phyloP scores from a whole-genome alignment of 2,329 filamentous ascomycete species.

The Lasiodiplodia gonubiensis region DNA sequence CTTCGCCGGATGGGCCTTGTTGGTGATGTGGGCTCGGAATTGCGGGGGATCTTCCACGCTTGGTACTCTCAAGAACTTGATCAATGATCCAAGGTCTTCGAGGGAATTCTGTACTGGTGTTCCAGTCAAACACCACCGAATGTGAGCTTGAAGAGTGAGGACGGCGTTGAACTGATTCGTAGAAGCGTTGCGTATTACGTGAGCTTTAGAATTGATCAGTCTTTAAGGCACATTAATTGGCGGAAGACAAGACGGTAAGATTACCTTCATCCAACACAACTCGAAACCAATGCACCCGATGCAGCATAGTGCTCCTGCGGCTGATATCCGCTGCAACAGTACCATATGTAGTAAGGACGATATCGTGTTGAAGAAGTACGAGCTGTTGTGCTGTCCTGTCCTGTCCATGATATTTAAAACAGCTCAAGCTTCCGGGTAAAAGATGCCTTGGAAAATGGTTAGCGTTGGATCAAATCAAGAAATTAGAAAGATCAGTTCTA shows the following conservation, averaged over 20 bases:
- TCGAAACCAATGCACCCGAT: constrained; percentile 52
- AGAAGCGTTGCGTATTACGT: no score
- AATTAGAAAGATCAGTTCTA: background rate
- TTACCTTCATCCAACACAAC: constrained; percentile 57
- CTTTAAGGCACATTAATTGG: background rate
- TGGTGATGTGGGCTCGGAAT: no score
- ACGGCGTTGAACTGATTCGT: no score
- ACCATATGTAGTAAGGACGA: background rate
- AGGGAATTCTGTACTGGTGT: no score
- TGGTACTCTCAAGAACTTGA: no score
- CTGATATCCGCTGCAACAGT: constrained; percentile 44
- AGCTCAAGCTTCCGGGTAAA: background rate
- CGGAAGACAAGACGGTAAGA: background rate
- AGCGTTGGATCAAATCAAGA: background rate
- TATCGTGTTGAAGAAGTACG: background rate
- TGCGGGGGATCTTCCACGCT: no score
- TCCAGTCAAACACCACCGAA: no score
- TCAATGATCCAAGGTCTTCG: no score
- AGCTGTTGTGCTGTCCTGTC: background rate
- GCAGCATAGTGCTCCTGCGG: constrained; percentile 36
- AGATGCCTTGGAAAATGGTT: background rate
- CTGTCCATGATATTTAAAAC: background rate
- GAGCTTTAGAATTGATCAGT: constrained; percentile 10
- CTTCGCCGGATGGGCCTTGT: no score
- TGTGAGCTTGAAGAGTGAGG: no score